A percentile compares a stretch with the other conserved stretches of the same genome.
Evolutionary conservation across 352 stramenopile species (phyloP).

Genomic region (Aphanomyces cochlioides): DNA sequence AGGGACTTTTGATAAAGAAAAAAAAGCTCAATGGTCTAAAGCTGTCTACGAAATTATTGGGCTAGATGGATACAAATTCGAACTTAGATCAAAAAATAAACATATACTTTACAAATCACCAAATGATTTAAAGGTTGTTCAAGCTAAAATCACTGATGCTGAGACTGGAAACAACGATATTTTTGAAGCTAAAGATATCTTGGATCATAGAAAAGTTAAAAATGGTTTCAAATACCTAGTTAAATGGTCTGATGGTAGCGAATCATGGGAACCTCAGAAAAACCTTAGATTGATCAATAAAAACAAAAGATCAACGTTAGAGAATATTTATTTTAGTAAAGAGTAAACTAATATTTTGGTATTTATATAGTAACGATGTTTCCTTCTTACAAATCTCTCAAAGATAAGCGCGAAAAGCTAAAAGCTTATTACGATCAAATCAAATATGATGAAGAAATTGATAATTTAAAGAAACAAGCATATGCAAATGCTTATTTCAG

Average conservation of each 20-base stretch:
- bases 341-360: not conserved
- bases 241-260: not conserved
- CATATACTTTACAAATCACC: not conserved
- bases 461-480: no score
- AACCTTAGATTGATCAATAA: constrained; percentile 3
- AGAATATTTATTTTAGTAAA: not conserved
- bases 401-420: no score
- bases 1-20: not conserved
- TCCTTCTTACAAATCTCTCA: no score
- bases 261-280: not conserved
- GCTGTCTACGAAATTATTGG: not conserved
- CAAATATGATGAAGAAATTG: no score
- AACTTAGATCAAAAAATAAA: constrained; percentile 3
- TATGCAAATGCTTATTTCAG: no score
- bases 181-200: not conserved
- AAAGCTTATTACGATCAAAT: no score
- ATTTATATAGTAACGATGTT: not conserved
- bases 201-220: not conserved
- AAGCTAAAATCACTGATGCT: not conserved
- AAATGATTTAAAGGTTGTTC: not conserved
- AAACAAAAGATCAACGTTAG: not conserved
- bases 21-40: not conserved
- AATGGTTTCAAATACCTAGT: not conserved
- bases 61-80: not conserved
- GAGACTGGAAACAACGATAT: not conserved